Percentiles rank a stretch among this genome's conserved stretches.
phyloP scores from a whole-genome alignment of 495 filamentous ascomycete species.

The Tuber microsphaerosporum region DNA sequence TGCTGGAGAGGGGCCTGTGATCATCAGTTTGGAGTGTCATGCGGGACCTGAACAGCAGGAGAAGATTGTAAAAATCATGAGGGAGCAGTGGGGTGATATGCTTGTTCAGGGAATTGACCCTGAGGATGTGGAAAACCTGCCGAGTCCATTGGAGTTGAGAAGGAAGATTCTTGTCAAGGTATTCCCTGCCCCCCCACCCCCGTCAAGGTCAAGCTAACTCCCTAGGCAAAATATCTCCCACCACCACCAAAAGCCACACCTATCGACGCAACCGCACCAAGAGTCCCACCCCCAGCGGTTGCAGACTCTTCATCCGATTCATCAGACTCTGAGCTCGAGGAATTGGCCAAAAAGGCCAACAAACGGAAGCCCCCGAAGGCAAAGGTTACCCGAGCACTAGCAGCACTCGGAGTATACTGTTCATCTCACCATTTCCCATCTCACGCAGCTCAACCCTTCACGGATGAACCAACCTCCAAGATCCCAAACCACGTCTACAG shows the following conservation, averaged over 20 bases:
- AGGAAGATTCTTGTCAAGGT: constrained; percentile 87
- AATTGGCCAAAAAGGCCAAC: constrained; percentile 20
- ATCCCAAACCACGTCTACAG: constrained; percentile 83
- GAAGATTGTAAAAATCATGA: constrained; percentile 84
- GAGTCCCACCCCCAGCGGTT: background rate
- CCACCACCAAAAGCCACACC: constrained; percentile 11
- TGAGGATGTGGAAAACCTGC: constrained; percentile 52
- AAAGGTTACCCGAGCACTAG: constrained; percentile 69
- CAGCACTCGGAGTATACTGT: constrained; percentile 73
- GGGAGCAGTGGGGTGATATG: constrained; percentile 62
- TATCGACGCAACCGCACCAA: background rate
- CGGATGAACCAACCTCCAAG: constrained; percentile 50
- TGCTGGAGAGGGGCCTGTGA: constrained; percentile 64
- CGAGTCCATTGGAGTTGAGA: constrained; percentile 58
- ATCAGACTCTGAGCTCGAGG: constrained; percentile 35
- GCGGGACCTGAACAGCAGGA: constrained; percentile 70
- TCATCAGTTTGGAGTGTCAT: constrained; percentile 87
- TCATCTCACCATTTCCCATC: constrained; percentile 68
- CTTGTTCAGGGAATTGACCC: constrained; percentile 54
- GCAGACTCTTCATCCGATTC: constrained; percentile 17
- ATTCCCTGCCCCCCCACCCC: background rate
- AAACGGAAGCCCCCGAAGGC: constrained; percentile 48
- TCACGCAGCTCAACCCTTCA: constrained; percentile 43
- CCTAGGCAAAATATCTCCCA: constrained; percentile 30
- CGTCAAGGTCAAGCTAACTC: background rate